These are phyloP conservation scores for Seiridium cupressi DNA, from an alignment of 2,329 filamentous ascomycete genomes.

Conservation along the genomic window DNA sequence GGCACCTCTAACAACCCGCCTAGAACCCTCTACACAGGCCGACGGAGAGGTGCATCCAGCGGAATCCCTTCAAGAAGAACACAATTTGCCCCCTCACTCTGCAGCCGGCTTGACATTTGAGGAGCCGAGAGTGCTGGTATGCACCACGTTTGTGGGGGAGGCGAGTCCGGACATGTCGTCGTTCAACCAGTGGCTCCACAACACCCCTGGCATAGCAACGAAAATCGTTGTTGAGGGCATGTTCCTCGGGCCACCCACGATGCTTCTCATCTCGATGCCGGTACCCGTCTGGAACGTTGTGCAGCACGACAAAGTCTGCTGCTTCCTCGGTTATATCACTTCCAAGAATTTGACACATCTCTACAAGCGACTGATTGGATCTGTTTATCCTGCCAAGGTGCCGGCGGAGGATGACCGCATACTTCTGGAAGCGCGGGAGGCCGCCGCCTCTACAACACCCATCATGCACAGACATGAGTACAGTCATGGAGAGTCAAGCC, in stretches of 20 bases:
- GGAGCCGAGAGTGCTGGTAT: conserved; percentile 62
- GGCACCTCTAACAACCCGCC: conserved; percentile 40
- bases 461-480: conserved; percentile 24
- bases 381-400: conserved; percentile 46
- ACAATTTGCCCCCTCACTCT: conserved; percentile 44
- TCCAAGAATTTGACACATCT: conserved; percentile 67
- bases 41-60: conserved; percentile 24
- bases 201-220: conserved; percentile 52
- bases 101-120: conserved; percentile 59
- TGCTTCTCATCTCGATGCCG: conserved; percentile 66
- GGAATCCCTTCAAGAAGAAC: conserved; percentile 33
- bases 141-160: conserved; percentile 65
- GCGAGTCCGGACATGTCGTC: conserved; percentile 64
- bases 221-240: conserved; percentile 65
- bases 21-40: conserved; percentile 23
- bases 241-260: conserved; percentile 66
- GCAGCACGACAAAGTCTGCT: conserved; percentile 66
- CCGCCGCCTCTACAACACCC: conserved; percentile 34
- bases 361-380: conserved; percentile 57
- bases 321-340: conserved; percentile 63
- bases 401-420: conserved; percentile 54
- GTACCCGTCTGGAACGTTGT: conserved; percentile 62
- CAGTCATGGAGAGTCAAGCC: conserved; percentile 12
- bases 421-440: conserved; percentile 51
- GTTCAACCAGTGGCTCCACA: conserved; percentile 65